Evolutionary conservation across 73 alveolate species (phyloP), one percentile per base, ranked within the genome.

Genomic region (Tetrahymena thermophila): DNA sequence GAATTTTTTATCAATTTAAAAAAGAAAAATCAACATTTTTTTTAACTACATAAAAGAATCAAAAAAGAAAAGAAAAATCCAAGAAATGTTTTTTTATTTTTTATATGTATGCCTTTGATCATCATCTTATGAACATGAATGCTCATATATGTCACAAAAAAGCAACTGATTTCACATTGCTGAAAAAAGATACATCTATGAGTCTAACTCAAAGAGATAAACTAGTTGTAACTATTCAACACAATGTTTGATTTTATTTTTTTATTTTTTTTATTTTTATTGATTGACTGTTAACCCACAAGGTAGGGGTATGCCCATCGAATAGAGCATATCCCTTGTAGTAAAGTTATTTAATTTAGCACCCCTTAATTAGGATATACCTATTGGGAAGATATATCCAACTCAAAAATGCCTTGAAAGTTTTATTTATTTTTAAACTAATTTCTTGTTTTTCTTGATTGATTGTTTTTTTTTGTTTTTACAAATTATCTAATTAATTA

Each of bases 251-350:
- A 28, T 71, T 71, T 71, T 71, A 19, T 23, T 71, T 71, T 71
- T 28, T 71, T 9, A 4, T 1, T n/a, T 71, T 71, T 9, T 9
- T 71, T 1, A 4, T 71, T 71, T 9, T 9, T 71, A 71, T 28
- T n/a, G 21, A 25, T 71, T 71, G 89, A 71, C 37, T 71, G 89
- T 71, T 28, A 71, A 71, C 89, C 89, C 89, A 71, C 89, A 71
- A 71, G 89, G 89, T 71, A 71, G 89, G 89, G 89, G 89, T 71
- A 71, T 71, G 89, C 89, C 89, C 89, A 71, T 71, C 31, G 89
- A 71, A 71, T 71, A 71, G 89, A 71, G 11, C 89, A 71, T 71
- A 71, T 71, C 89, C 89, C 89, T 71, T 71, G 89, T 71, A 71
- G 89, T 71, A 71, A 71, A 71, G 89, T 71, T 71, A 71, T 34